These are phyloP conservation scores for Yamadazyma dendronema DNA, from an alignment of 1,139 yeast genomes.

Conservation along the genomic window DNA sequence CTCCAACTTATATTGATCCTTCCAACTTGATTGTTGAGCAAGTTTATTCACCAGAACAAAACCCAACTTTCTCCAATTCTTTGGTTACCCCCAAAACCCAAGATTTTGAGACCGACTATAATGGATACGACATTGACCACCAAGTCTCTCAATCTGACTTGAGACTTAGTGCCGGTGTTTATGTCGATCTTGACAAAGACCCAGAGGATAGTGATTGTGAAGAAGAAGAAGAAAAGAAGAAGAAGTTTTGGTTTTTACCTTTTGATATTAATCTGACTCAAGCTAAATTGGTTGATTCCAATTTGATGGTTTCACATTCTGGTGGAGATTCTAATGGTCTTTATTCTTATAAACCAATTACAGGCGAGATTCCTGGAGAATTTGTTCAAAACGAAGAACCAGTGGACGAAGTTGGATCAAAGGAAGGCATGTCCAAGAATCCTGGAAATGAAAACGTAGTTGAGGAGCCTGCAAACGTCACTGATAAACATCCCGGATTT, in stretches of 20 bases:
- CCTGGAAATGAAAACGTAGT: not conserved
- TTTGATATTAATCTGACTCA: conserved; percentile 10
- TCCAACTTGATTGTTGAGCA: conserved; percentile 9
- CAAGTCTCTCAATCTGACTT: conserved; percentile 8
- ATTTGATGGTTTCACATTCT: conserved; percentile 11
- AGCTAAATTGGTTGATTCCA: conserved; percentile 11
- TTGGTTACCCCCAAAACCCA: not conserved
- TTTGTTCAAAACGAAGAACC: not conserved
- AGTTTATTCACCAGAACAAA: conserved; percentile 1
- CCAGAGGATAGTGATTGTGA: conserved; percentile 10
- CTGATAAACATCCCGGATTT: conserved; percentile 2
- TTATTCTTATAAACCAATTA: conserved; percentile 8
- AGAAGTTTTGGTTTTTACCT: conserved; percentile 18
- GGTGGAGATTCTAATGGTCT: conserved; percentile 11
- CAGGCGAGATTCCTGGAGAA: conserved; percentile 7
- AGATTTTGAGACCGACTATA: conserved; percentile 2
- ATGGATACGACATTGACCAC: conserved; percentile 9
- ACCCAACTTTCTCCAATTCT: not conserved
- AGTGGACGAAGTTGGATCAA: not conserved
- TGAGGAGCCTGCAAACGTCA: not conserved
- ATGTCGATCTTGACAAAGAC: conserved; percentile 11
- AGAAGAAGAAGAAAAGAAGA: conserved; percentile 14
- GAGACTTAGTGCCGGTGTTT: conserved; percentile 14
- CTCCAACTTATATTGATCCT: conserved; percentile 10
- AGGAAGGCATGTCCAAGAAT: not conserved